Evolutionary conservation across 208 protist species (phyloP).

Genomic region (Lotmaria passim): DNA sequence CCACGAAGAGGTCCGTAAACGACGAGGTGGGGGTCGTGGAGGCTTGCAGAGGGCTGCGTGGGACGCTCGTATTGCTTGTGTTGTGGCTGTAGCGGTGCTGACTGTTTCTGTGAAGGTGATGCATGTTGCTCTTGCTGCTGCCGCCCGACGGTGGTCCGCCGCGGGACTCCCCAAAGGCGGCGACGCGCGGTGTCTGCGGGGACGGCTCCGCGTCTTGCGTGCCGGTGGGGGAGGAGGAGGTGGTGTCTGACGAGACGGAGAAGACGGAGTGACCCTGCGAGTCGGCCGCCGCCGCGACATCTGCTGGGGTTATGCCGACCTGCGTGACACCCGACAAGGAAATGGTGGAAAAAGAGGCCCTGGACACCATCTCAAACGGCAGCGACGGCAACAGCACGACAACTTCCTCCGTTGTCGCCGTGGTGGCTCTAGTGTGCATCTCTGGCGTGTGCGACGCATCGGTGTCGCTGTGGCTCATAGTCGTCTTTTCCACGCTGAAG

Average conservation of each 20-base stretch:
- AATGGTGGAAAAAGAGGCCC: constrained; percentile 15
- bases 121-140: too few species aligned
- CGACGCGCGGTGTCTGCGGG: constrained; percentile 3
- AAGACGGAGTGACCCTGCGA: constrained; percentile 17
- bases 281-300: background rate
- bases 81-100: too few species aligned
- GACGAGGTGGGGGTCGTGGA: background rate
- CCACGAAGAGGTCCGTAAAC: constrained; percentile 35
- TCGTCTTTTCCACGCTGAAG: background rate
- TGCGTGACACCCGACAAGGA: constrained; percentile 4
- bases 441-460: background rate
- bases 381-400: background rate
- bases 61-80: background rate
- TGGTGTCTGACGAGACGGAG: constrained; percentile 14
- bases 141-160: too few species aligned
- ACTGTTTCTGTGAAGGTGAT: too few species aligned
- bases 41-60: background rate
- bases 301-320: background rate
- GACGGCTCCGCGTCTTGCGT: background rate
- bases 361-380: background rate
- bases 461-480: constrained; percentile 1
- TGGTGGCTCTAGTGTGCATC: background rate
- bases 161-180: background rate
- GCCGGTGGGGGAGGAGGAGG: background rate
- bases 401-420: constrained; percentile 1